phyloP scores from a whole-genome alignment of 1,139 yeast genomes.

The Zygotorulaspora mrakii region DNA sequence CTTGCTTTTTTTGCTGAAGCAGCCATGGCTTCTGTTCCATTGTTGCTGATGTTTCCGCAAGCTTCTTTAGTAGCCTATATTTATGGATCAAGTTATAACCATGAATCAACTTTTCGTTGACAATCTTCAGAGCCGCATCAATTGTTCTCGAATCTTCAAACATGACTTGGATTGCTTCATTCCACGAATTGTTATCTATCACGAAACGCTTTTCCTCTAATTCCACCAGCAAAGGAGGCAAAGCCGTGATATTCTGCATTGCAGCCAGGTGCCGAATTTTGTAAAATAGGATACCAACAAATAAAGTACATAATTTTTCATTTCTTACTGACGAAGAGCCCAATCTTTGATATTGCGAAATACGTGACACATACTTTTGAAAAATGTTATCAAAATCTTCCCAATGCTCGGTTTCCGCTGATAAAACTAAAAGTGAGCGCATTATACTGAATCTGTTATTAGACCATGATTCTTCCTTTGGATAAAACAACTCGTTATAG shows the following conservation, averaged over 20 bases:
- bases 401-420: slow-evolving; percentile 37
- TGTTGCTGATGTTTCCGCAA: slow-evolving; percentile 18
- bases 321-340: slow-evolving; percentile 30
- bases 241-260: slow-evolving; percentile 25
- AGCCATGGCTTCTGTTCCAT: slow-evolving; percentile 16
- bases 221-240: slow-evolving; percentile 34
- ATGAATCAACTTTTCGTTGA: slow-evolving; percentile 42
- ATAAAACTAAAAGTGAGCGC: slow-evolving; percentile 35
- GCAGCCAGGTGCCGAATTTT: slow-evolving; percentile 32
- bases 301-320: slow-evolving; percentile 26
- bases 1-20: slow-evolving; percentile 15
- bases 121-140: slow-evolving; percentile 38
- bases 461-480: slow-evolving; percentile 23
- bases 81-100: slow-evolving; percentile 38
- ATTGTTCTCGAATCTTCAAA: slow-evolving; percentile 35
- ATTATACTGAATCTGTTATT: slow-evolving; percentile 32
- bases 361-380: slow-evolving; percentile 29
- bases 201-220: slow-evolving; percentile 38
- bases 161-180: slow-evolving; percentile 39
- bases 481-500: slow-evolving; percentile 30
- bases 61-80: slow-evolving; percentile 23
- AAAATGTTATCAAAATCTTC: slow-evolving; percentile 35
- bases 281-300: slow-evolving; percentile 34
- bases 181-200: slow-evolving; percentile 41
- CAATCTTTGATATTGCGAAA: slow-evolving; percentile 34